Conservation (phyloP, 2,329 filamentous ascomycete species). For the Fulvia fulva region DNA sequence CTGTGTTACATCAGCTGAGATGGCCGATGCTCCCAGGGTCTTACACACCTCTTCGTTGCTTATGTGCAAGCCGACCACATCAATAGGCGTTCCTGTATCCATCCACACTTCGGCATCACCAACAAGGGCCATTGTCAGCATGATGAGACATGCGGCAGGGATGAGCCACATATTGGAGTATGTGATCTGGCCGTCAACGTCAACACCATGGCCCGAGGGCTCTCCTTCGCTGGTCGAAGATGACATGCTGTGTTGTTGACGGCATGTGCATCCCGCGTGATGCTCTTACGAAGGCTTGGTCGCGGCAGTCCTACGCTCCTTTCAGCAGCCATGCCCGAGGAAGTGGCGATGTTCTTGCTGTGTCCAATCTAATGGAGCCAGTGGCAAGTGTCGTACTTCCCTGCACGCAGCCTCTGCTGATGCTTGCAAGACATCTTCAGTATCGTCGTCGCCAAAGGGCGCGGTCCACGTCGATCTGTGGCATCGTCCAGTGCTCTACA, state of each 20-base stretch:
- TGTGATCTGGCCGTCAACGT: not conserved
- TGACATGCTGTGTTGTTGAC: not conserved
- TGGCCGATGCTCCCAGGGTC: not conserved
- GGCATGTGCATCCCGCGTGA: not conserved
- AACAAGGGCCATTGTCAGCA: not conserved
- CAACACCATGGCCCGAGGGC: not conserved
- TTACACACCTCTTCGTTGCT: not conserved
- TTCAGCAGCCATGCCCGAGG: not conserved
- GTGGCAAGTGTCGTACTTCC: not conserved
- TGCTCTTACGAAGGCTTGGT: not conserved
- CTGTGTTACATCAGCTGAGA: not conserved
- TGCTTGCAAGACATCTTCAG: not conserved
- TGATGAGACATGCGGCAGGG: not conserved
- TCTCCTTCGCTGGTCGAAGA: not conserved
- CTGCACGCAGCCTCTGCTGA: not conserved
- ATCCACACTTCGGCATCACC: not conserved
- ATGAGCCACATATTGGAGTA: not conserved
- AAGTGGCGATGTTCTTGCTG: not conserved
- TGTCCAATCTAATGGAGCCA: not conserved
- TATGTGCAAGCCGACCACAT: not conserved
- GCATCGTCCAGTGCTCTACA: too few relatives aligned
- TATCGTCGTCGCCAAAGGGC: not conserved
- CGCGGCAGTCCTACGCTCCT: not conserved
- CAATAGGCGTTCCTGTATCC: not conserved
- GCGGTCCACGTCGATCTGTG: too few relatives aligned